Evolutionary conservation across 768 basidiomycete species (phyloP).

Genomic region (Dioszegia aurantiaca): DNA sequence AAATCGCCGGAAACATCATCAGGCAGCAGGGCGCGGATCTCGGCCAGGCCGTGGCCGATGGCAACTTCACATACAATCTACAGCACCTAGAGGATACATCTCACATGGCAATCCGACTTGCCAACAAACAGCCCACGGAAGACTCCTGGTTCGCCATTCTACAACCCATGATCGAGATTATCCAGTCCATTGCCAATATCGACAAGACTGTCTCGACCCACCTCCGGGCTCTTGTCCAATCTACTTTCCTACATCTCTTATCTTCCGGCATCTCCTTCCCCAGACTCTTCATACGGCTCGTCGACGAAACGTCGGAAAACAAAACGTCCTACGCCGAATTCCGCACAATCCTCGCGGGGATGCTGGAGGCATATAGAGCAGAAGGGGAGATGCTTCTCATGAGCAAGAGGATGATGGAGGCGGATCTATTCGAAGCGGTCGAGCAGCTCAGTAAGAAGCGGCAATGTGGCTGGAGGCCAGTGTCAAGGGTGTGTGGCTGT

Average conservation of each 20-base stretch:
- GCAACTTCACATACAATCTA: constrained; percentile 23
- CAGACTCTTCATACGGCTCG: constrained; percentile 82
- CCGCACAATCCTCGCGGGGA: constrained; percentile 82
- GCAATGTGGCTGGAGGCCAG: constrained; percentile 49
- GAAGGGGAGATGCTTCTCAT: constrained; percentile 87
- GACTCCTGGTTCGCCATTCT: constrained; percentile 88
- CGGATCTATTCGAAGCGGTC: constrained; percentile 75
- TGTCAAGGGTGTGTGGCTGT: constrained; percentile 9
- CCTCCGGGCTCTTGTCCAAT: constrained; percentile 35
- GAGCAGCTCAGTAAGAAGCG: constrained; percentile 56
- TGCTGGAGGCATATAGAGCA: constrained; percentile 88
- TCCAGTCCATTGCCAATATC: constrained; percentile 60
- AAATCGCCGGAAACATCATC: constrained; percentile 59
- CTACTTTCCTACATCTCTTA: constrained; percentile 57
- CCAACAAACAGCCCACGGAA: constrained; percentile 66
- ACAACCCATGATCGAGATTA: constrained; percentile 72
- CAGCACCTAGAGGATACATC: constrained; percentile 60
- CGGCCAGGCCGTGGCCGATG: constrained; percentile 18
- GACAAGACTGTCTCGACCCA: constrained; percentile 9
- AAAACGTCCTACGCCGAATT: constrained; percentile 71
- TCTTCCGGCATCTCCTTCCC: constrained; percentile 83
- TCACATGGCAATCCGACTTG: constrained; percentile 65
- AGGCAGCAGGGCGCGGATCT: constrained; percentile 35
- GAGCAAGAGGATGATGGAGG: constrained; percentile 73
- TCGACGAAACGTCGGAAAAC: constrained; percentile 60